Conservation (phyloP, 2,329 filamentous ascomycete species). For the Metarhizium brunneum region DNA sequence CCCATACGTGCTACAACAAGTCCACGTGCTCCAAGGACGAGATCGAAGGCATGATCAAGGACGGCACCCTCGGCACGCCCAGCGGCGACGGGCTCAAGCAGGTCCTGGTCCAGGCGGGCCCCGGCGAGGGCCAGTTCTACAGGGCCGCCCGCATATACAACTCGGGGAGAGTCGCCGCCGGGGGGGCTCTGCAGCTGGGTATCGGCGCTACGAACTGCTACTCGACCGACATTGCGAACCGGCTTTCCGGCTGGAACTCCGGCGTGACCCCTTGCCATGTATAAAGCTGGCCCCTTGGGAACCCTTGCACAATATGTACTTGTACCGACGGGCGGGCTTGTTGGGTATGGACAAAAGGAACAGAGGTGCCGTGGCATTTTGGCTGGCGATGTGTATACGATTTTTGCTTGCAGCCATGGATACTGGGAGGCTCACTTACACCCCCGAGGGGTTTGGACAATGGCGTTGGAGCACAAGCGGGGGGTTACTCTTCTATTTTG, state of each 20-base stretch:
- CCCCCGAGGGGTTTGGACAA: too few species aligned
- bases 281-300: too few species aligned
- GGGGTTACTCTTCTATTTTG: too few species aligned
- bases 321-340: too few species aligned
- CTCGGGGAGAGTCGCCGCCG: slow-evolving; percentile 28
- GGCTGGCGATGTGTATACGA: too few species aligned
- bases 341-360: too few species aligned
- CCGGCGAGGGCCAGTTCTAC: slow-evolving; percentile 25
- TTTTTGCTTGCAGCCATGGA: too few species aligned
- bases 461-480: too few species aligned
- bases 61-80: slow-evolving; percentile 32
- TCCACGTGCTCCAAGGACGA: slow-evolving; percentile 16
- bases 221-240: slow-evolving; percentile 34
- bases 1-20: slow-evolving; percentile 25
- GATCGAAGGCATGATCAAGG: slow-evolving; percentile 23
- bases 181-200: slow-evolving; percentile 26
- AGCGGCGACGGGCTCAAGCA: slow-evolving; percentile 32
- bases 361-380: too few species aligned
- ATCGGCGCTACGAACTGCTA: slow-evolving; percentile 41
- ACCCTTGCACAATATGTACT: too few species aligned
- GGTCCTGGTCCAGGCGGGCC: slow-evolving; percentile 22
- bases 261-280: too few species aligned
- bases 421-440: too few species aligned
- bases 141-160: slow-evolving; percentile 40
- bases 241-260: slow-evolving; percentile 1